These are phyloP conservation scores for Amauroascus niger DNA, from an alignment of 2,329 filamentous ascomycete genomes.

Conservation along the genomic window DNA sequence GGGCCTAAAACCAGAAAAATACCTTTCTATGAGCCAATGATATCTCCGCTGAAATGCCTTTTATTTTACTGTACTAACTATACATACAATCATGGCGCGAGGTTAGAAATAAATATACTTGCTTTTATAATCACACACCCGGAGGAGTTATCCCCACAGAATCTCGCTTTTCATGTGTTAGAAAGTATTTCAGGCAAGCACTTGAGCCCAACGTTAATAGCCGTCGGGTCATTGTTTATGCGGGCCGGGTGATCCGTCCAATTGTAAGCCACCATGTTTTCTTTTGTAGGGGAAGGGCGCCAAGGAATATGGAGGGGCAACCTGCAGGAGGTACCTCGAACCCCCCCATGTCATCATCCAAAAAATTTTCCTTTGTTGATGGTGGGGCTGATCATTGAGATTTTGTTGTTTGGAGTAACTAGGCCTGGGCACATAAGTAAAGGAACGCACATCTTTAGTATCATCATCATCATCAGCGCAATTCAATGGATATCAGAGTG, in stretches of 20 bases:
- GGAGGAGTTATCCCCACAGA: neutral
- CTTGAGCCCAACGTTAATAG: too few species aligned
- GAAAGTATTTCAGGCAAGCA: too few species aligned
- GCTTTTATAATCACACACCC: neutral
- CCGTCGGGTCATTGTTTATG: neutral
- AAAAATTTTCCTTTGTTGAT: conserved; percentile 7
- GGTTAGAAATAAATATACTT: too few species aligned
- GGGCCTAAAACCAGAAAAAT: neutral
- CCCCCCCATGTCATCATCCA: conserved; percentile 8
- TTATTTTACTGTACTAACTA: neutral
- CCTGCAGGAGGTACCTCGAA: neutral
- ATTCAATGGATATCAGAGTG: too few species aligned
- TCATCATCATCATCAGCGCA: too few species aligned
- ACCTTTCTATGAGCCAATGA: neutral
- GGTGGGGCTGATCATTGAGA: conserved; percentile 2
- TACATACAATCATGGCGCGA: neutral
- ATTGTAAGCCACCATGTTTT: too few species aligned
- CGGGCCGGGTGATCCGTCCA: neutral
- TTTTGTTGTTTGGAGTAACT: conserved; percentile 3
- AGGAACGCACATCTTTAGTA: too few species aligned
- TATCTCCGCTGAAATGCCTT: too few species aligned
- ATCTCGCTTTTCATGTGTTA: too few species aligned
- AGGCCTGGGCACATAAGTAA: too few species aligned
- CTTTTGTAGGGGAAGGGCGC: neutral
- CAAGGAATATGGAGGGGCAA: conserved; percentile 1